Conservation (phyloP, 2,329 filamentous ascomycete genomes). For the Phaeoacremonium minimum region DNA sequence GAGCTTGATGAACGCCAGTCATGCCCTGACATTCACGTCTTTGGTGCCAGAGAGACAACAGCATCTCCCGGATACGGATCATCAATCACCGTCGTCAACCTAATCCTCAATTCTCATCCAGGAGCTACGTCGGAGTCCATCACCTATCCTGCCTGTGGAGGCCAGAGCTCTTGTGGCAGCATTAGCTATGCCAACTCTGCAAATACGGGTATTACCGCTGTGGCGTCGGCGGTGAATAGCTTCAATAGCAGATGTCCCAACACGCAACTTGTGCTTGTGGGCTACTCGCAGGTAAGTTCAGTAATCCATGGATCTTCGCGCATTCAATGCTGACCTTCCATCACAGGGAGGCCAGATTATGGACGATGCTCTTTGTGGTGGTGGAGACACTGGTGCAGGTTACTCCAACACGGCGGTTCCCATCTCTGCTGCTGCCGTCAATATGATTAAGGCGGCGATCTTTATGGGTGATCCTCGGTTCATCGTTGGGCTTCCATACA, state of each 20-base stretch:
- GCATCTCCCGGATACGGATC: slow-evolving; percentile 39
- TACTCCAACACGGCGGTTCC: slow-evolving; percentile 36
- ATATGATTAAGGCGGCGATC: slow-evolving; percentile 55
- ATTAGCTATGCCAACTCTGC: slow-evolving; percentile 53
- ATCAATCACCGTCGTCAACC: slow-evolving; percentile 37
- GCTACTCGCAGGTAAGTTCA: slow-evolving; percentile 55
- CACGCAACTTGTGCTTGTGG: slow-evolving; percentile 55
- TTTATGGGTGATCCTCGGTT: slow-evolving; percentile 60
- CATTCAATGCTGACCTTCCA: slow-evolving; percentile 3
- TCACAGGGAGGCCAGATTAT: slow-evolving; percentile 56
- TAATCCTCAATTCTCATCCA: slow-evolving; percentile 35
- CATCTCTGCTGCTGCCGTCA: slow-evolving; percentile 40
- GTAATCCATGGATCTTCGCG: too few relatives aligned
- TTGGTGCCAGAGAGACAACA: slow-evolving; percentile 47
- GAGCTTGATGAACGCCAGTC: slow-evolving; percentile 21
- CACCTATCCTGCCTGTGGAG: slow-evolving; percentile 53
- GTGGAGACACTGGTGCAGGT: slow-evolving; percentile 41
- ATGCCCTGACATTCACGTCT: slow-evolving; percentile 43
- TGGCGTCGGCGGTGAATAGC: slow-evolving; percentile 50
- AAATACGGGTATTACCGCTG: slow-evolving; percentile 47
- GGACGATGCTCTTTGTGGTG: slow-evolving; percentile 58
- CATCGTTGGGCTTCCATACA: slow-evolving; percentile 48
- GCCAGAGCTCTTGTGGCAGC: slow-evolving; percentile 49
- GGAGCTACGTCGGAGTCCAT: slow-evolving; percentile 43
- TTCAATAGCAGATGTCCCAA: slow-evolving; percentile 51